phyloP scores from a whole-genome alignment of 1,284 basidiomycete species.

The Puccinia hordei region DNA sequence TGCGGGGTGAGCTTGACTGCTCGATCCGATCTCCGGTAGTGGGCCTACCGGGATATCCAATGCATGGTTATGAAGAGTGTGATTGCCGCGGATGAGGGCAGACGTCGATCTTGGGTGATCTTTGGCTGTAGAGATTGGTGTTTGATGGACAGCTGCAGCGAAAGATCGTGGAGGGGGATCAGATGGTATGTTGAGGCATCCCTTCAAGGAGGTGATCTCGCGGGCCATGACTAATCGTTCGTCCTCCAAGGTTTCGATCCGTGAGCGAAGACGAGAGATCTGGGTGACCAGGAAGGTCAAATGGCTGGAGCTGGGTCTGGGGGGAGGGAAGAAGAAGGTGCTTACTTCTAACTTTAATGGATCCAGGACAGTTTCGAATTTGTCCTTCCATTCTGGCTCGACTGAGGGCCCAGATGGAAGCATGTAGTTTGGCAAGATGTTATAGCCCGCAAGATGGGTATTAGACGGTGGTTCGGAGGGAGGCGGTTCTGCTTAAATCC shows the following conservation, averaged over 20 bases:
- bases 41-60: conserved; percentile 37
- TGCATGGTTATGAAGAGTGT: not conserved
- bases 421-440: not conserved
- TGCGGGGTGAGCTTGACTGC: not conserved
- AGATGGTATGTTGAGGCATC: not conserved
- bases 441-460: not conserved
- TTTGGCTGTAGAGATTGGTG: conserved; percentile 14
- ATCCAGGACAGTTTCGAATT: not conserved
- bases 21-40: conserved; percentile 7
- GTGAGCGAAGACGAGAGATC: conserved; percentile 30
- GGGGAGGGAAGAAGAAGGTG: not conserved
- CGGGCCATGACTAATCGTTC: conserved; percentile 27
- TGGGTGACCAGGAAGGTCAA: not conserved
- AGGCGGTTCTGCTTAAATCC: not conserved
- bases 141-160: not conserved
- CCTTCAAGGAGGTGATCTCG: conserved; percentile 39
- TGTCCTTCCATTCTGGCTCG: conserved; percentile 15
- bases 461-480: not conserved
- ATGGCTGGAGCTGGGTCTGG: not conserved
- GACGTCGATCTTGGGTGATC: not conserved
- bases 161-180: conserved; percentile 1
- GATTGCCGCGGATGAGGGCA: not conserved
- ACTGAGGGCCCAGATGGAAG: not conserved
- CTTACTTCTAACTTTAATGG: conserved; percentile 30
- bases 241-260: conserved; percentile 25